phyloP scores from a whole-genome alignment of 495 filamentous ascomycete species.

The Elaphomyces granulatus region DNA sequence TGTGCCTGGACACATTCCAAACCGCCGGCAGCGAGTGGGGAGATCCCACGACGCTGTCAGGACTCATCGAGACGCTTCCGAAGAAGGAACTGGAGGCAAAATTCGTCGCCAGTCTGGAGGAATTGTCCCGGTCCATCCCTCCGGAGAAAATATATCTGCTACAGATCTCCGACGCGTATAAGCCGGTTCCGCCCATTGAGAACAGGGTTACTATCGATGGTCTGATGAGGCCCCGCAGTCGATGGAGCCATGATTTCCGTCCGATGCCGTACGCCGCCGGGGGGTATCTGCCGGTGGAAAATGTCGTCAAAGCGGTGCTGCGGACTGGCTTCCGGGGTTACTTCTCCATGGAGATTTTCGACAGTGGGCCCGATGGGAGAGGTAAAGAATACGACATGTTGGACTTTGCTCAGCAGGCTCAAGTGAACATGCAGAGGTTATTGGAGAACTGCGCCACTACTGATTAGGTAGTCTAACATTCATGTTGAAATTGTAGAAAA shows the following conservation, averaged over 20 bases:
- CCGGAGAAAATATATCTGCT: constrained; percentile 61
- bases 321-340: constrained; percentile 56
- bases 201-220: constrained; percentile 30
- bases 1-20: constrained; percentile 78
- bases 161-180: constrained; percentile 71
- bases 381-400: constrained; percentile 45
- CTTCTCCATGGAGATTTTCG: constrained; percentile 68
- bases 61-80: constrained; percentile 33
- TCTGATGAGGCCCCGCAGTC: constrained; percentile 37
- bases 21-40: constrained; percentile 61
- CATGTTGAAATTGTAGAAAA: too few relatives aligned
- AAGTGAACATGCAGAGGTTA: constrained; percentile 39
- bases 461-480: too few relatives aligned
- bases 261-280: constrained; percentile 52
- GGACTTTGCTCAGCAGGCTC: constrained; percentile 44
- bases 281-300: constrained; percentile 56
- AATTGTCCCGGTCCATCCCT: constrained; percentile 42
- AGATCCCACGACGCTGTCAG: constrained; percentile 54
- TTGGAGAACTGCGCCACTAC: constrained; percentile 29
- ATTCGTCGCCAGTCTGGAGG: constrained; percentile 39
- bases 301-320: constrained; percentile 51
- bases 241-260: constrained; percentile 60
- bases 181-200: constrained; percentile 36
- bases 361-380: constrained; percentile 43
- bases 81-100: constrained; percentile 29